These are phyloP conservation scores for Excoecaria cochinchinensis DNA, from an alignment of 345 rosid genomes.

Conservation along the genomic window DNA sequence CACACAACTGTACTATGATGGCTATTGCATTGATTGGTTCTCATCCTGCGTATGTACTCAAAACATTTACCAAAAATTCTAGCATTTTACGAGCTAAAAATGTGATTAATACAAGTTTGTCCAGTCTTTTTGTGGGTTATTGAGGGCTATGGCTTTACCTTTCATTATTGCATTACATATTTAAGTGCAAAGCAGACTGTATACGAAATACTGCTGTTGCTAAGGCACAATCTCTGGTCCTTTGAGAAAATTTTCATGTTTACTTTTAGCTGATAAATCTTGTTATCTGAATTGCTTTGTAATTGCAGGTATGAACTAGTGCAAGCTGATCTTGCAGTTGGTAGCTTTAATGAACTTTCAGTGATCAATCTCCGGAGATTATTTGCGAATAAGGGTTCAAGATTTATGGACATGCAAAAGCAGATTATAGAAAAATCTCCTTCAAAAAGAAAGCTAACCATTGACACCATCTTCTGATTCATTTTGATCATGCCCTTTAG, in stretches of 20 bases:
- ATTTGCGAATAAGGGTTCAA: constrained; percentile 82
- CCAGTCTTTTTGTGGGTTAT: not conserved
- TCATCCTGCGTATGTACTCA: constrained; percentile 71
- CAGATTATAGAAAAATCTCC: constrained; percentile 73
- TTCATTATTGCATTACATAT: not conserved
- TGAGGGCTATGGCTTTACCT: not conserved
- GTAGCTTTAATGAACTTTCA: constrained; percentile 75
- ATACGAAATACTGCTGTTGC: not conserved
- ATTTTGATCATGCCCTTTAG: not conserved
- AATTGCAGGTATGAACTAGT: constrained; percentile 76
- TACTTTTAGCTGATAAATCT: not conserved
- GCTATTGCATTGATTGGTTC: constrained; percentile 84
- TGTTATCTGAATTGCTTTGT: not conserved
- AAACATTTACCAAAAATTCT: not conserved
- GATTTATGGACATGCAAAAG: constrained; percentile 87
- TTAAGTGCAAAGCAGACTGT: not conserved
- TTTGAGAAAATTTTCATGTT: not conserved
- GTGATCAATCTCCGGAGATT: constrained; percentile 89
- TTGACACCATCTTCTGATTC: constrained; percentile 78
- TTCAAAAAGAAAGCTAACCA: constrained; percentile 73
- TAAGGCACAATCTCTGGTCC: not conserved
- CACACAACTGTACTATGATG: constrained; percentile 99
- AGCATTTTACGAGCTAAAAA: not conserved
- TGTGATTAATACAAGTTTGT: not conserved
- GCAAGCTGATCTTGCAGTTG: constrained; percentile 92